A percentile compares a stretch with the other conserved stretches of the same genome.
Evolutionary conservation across 495 filamentous ascomycete species (phyloP).

Genomic region (Aspergillus asperescens): DNA sequence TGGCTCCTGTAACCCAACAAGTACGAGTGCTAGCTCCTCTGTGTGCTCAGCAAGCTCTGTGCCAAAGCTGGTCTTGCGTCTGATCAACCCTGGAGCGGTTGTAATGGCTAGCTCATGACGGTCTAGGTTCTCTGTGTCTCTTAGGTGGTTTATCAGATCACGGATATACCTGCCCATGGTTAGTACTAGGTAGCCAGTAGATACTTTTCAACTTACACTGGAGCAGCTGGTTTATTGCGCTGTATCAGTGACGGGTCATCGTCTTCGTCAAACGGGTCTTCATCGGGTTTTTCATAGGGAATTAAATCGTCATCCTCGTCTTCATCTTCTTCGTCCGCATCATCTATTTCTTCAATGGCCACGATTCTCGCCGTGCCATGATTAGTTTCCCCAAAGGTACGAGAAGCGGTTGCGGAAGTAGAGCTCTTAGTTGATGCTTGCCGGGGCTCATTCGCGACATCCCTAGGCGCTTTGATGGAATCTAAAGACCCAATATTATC

Average conservation of each 20-base stretch:
- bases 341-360: slow-evolving; percentile 62
- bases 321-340: slow-evolving; percentile 37
- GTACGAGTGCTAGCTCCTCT: slow-evolving; percentile 68
- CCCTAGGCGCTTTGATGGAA: slow-evolving; percentile 32
- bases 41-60: slow-evolving; percentile 80
- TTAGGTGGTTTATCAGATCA: slow-evolving; percentile 72
- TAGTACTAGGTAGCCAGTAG: not conserved
- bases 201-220: slow-evolving; percentile 53
- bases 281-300: slow-evolving; percentile 86
- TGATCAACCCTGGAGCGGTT: slow-evolving; percentile 73
- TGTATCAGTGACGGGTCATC: slow-evolving; percentile 85
- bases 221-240: slow-evolving; percentile 74
- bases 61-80: slow-evolving; percentile 81
- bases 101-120: slow-evolving; percentile 71
- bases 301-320: slow-evolving; percentile 68
- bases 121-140: slow-evolving; percentile 79
- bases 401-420: slow-evolving; percentile 5
- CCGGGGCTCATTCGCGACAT: slow-evolving; percentile 1
- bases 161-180: slow-evolving; percentile 62
- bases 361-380: slow-evolving; percentile 49
- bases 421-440: slow-evolving; percentile 5
- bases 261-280: slow-evolving; percentile 84
- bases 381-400: slow-evolving; percentile 19
- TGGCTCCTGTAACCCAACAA: slow-evolving; percentile 77
- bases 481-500: slow-evolving; percentile 61